Evolutionary conservation across 768 basidiomycete genomes (phyloP).

Genomic region (Russula sp.): DNA sequence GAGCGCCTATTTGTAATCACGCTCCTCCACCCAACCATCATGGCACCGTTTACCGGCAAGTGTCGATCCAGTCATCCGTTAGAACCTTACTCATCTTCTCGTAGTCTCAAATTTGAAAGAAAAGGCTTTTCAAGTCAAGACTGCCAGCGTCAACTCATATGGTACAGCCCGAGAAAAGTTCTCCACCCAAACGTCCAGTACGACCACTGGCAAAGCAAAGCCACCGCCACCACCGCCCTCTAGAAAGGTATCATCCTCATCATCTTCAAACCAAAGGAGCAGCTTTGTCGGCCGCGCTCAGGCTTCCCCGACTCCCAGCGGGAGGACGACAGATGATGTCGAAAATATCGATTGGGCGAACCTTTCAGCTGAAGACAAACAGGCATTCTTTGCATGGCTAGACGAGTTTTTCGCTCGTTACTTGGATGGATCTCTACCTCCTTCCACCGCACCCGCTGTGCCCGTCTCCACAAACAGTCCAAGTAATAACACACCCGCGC

Average conservation of each 20-base stretch:
- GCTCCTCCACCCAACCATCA: not conserved
- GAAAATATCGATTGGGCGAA: constrained; percentile 63
- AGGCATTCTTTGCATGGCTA: constrained; percentile 72
- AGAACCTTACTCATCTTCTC: not conserved
- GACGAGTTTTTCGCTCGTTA: constrained; percentile 72
- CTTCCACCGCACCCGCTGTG: constrained; percentile 4
- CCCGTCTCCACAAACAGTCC: not conserved
- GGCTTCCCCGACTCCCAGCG: not conserved
- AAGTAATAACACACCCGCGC: not conserved
- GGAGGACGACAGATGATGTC: constrained; percentile 10
- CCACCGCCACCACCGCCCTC: constrained; percentile 12
- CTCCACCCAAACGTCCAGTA: not conserved
- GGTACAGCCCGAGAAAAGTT: constrained; percentile 12
- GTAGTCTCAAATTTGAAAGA: constrained; percentile 21
- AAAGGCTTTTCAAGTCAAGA: constrained; percentile 20
- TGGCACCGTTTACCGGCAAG: constrained; percentile 26
- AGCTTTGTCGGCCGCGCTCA: not conserved
- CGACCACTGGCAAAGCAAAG: constrained; percentile 9
- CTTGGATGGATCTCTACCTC: constrained; percentile 32
- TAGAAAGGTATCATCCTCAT: not conserved
- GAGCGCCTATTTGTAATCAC: no score
- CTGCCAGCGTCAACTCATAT: constrained; percentile 14
- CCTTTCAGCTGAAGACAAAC: constrained; percentile 63
- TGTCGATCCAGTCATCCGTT: not conserved
- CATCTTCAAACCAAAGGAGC: not conserved